phyloP scores from a whole-genome alignment of 169 alveolate species.

The Theileria equi region DNA sequence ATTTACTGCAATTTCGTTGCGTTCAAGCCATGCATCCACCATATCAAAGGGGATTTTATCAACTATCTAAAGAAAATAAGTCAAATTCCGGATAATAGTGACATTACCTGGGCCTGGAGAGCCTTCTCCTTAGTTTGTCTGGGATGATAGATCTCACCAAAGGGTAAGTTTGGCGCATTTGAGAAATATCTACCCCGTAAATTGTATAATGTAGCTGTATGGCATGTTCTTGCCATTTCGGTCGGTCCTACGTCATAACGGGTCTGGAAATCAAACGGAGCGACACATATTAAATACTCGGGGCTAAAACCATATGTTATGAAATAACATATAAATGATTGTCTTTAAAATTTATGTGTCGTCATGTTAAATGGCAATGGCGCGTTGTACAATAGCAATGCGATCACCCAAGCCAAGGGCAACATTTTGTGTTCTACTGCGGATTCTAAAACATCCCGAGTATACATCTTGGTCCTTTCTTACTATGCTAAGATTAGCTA shows the following conservation, averaged over 20 bases:
- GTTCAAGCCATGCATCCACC: conserved; percentile 56
- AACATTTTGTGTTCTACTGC: conserved; percentile 63
- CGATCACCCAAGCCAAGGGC: conserved; percentile 59
- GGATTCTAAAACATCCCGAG: conserved; percentile 68
- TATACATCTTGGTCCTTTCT: conserved; percentile 60
- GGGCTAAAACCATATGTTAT: background rate
- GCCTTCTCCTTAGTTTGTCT: conserved; percentile 28
- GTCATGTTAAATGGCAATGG: conserved; percentile 23
- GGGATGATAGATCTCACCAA: conserved; percentile 48
- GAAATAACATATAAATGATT: no score
- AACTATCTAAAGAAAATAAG: conserved; percentile 14
- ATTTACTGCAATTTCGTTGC: conserved; percentile 24
- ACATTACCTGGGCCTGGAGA: conserved; percentile 18
- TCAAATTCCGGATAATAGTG: background rate
- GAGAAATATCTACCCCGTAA: background rate
- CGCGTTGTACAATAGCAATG: conserved; percentile 18
- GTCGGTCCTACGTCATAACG: no score
- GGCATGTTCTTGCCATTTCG: no score
- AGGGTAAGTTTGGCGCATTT: background rate
- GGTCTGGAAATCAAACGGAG: no score
- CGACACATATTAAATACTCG: no score
- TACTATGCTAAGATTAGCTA: conserved; percentile 82
- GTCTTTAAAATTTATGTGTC: no score
- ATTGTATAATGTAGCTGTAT: no score
- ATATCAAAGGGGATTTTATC: conserved; percentile 55